These are phyloP conservation scores for Dichomitus squalens DNA, from an alignment of 1,284 basidiomycete species.

Conservation along the genomic window DNA sequence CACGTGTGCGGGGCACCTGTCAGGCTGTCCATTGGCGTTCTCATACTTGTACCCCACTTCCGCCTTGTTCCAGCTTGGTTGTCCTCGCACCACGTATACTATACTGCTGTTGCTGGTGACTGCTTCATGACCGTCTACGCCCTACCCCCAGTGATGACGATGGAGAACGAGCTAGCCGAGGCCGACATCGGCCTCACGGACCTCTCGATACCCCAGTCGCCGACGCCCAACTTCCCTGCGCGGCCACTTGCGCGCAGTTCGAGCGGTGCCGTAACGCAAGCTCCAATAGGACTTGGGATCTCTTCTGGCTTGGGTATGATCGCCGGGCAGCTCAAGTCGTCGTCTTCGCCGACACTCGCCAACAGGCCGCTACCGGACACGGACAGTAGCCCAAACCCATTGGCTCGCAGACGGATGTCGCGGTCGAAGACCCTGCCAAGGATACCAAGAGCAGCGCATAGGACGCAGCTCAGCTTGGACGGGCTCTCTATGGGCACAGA, in stretches of 20 bases:
- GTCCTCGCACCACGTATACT: neutral
- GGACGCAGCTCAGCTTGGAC: conserved; percentile 26
- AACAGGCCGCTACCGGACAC: conserved; percentile 20
- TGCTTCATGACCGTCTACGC: neutral
- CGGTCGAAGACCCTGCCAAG: conserved; percentile 46
- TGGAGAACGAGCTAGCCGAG: conserved; percentile 27
- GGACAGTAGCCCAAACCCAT: neutral
- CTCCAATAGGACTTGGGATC: neutral
- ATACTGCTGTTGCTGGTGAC: neutral
- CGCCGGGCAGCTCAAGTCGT: conserved; percentile 27
- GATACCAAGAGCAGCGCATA: conserved; percentile 23
- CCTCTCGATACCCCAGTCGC: conserved; percentile 25
- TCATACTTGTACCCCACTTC: neutral
- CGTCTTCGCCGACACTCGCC: conserved; percentile 35
- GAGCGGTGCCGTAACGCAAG: neutral
- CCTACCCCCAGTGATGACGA: neutral
- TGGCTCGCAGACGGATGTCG: conserved; percentile 25
- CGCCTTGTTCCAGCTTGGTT: neutral
- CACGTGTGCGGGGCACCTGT: conserved; percentile 1
- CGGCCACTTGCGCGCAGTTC: conserved; percentile 16
- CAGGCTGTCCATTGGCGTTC: too few relatives aligned
- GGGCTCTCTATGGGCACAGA: conserved; percentile 47
- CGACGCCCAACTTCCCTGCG: conserved; percentile 6
- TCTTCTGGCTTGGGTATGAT: neutral
- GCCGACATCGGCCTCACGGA: conserved; percentile 34